Conservation (phyloP, 768 basidiomycete species). For the Saitozyma sp. region DNA sequence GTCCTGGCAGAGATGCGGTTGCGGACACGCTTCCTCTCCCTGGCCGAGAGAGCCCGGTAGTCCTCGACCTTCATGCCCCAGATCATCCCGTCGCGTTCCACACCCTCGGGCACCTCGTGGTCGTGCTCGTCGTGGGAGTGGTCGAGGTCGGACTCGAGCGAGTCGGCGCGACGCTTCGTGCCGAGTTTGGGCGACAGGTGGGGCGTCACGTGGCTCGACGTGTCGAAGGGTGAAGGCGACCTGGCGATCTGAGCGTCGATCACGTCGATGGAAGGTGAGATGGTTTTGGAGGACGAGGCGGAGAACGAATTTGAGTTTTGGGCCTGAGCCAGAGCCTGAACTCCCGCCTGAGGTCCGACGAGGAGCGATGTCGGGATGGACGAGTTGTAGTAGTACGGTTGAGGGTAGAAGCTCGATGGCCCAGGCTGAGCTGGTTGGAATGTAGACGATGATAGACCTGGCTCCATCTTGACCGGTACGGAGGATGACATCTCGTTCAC, state of each 20-base stretch:
- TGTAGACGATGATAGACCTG: too few species aligned
- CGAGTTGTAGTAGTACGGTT: slow-evolving; percentile 8
- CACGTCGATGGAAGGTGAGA: slow-evolving; percentile 22
- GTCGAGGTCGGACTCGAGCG: slow-evolving; percentile 19
- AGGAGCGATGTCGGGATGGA: slow-evolving; percentile 10
- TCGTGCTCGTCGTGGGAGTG: slow-evolving; percentile 30
- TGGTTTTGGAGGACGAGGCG: slow-evolving; percentile 10
- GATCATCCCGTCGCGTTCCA: slow-evolving; percentile 51
- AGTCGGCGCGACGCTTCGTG: slow-evolving; percentile 13
- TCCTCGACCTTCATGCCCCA: slow-evolving; percentile 52
- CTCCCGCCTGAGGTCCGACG: not conserved
- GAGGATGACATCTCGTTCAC: not conserved
- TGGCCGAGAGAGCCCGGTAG: slow-evolving; percentile 42
- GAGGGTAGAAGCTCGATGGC: slow-evolving; percentile 23
- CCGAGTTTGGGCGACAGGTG: slow-evolving; percentile 6
- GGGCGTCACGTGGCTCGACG: slow-evolving; percentile 3
- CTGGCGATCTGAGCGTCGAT: slow-evolving; percentile 19
- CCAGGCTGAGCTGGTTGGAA: slow-evolving; percentile 6
- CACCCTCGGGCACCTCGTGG: slow-evolving; percentile 44
- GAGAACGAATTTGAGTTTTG: slow-evolving; percentile 7
- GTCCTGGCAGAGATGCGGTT: slow-evolving; percentile 51
- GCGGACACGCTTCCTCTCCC: slow-evolving; percentile 49
- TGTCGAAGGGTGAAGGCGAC: slow-evolving; percentile 23
- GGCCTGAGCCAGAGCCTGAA: too few species aligned
- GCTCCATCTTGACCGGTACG: not conserved